Evolutionary conservation across 768 basidiomycete species (phyloP), one percentile per base, ranked within the genome.

Genomic region (Boletus barrowsii): DNA sequence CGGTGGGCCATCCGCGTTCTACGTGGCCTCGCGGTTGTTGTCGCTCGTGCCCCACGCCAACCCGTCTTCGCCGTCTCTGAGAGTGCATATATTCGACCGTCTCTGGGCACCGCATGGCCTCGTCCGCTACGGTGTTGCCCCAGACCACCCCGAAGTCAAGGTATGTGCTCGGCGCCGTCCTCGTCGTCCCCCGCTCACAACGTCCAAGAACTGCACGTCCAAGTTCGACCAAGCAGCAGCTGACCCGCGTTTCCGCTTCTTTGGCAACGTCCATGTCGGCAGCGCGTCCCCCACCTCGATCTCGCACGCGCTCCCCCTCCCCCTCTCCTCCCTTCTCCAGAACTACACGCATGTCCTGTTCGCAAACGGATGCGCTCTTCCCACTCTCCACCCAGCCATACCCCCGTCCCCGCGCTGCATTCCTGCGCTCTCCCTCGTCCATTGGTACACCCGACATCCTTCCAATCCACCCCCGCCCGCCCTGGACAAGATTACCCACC

Each of bases 81-180:
- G 74, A 47, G 81, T 98, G 14, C 93, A 98, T 68, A 72, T 99
- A 65, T 99, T 84, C 68, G 96, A 99, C 73, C 80, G 92, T 33
- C 78, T 96, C 11, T 98, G 95, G 82, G 86, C 93, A 29, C 96
- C 96, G 11, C 91, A 97, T 66, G 97, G 97, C 1, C 79, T 98
- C 1, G 94, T 97, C 4, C 78, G 97, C 42, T 99, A 95, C 65
- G 95, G 97, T 0, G 95, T 99, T 14, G 96, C 97, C 11, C 96
- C 96, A 42, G 96, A 98, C 74, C 96, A 98, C 71, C 93, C 97
- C 10, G 96, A 98, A 75, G 95, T 98, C 70, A 99, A 98, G 83
- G 96, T 63, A 49, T 50, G 55, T 40, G 32, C 42, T 17, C 32
- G 30, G 15, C 51, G 24, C 44, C 42, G 18, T 10, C 52, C 3